Evolutionary conservation across 345 rosid genomes (phyloP).

Genomic region (Orychophragmus violaceus): DNA sequence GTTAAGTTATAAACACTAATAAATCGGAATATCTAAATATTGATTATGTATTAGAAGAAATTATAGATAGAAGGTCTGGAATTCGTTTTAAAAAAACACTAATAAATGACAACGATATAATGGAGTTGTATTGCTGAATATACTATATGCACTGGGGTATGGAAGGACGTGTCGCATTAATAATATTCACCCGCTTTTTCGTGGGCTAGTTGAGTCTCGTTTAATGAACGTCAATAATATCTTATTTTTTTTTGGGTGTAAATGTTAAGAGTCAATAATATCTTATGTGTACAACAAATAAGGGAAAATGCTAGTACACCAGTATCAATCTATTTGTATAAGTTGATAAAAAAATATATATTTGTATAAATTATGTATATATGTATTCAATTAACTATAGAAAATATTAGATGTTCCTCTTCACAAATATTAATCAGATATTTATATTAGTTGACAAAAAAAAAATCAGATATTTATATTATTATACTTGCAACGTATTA

Average conservation of each 20-base stretch:
- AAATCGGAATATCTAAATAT: no score
- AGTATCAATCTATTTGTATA: no score
- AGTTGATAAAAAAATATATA: no score
- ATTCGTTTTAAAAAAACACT: no score
- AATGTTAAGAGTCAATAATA: neutral
- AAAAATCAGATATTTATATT: no score
- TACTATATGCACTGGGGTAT: neutral
- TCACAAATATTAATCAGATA: neutral
- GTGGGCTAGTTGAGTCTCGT: neutral
- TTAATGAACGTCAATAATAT: constrained; percentile 9
- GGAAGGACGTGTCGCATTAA: neutral
- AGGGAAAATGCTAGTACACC: neutral
- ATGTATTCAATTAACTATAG: no score
- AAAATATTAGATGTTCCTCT: neutral
- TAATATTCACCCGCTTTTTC: neutral
- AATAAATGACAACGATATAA: neutral
- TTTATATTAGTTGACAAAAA: neutral
- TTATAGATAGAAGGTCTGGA: no score
- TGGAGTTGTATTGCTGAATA: neutral
- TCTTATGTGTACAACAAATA: no score
- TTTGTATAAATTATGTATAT: no score
- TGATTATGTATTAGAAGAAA: no score
- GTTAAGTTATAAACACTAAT: no score
- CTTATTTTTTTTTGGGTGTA: no score
- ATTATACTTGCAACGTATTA: neutral